Evolutionary conservation across 169 alveolate species (phyloP), one percentile per base, ranked within the genome.

Genomic region (Eimeria brunetti): DNA sequence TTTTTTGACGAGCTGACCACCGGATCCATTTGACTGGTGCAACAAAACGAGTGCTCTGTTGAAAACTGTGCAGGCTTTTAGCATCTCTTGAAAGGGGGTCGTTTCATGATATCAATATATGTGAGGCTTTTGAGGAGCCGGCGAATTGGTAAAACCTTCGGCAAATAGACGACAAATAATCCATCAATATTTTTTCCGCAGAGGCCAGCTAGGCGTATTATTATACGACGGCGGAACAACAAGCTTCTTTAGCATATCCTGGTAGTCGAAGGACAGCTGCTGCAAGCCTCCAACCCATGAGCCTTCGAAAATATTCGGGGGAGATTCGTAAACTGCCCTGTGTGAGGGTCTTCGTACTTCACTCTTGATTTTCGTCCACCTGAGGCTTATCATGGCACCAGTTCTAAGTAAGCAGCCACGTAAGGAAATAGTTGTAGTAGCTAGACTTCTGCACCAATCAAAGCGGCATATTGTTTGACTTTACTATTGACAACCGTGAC

Each of bases 361-460:
- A 46, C 67, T n/a, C 44, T 46, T 30, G 88, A 12, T 46, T 22
- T 76, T 60, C 67, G 49, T 24, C 6, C 8, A 56, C 33, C 53
- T 49, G 36, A 41, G 33, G 2, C 76, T 30, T 18, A 83, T 38
- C 75, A 83, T 83, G 90, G 90, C 90, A 56, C 90, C 90, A 51
- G 90, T 83, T 56, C 75, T 49, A 58, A 83, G 90, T 83, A 53
- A 58, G 73, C 24, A 38, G 36, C 64, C 41, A 30, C 8, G 0
- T 0, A 16, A 18, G 46, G 69, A 46, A 3, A 7, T 49, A n/a
- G 20, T 46, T 20, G 16, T 16, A 49, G 4, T 8, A 27, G 58
- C 38, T 11, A 30, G 69, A 27, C 69, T 80, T 2, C n/a, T 11
- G 69, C 44, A 46, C 9, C 27, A 49, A 38, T 18, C n/a, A 24